These are phyloP conservation scores for Ramaria sp. DNA, from an alignment of 768 basidiomycete species.

Conservation along the genomic window DNA sequence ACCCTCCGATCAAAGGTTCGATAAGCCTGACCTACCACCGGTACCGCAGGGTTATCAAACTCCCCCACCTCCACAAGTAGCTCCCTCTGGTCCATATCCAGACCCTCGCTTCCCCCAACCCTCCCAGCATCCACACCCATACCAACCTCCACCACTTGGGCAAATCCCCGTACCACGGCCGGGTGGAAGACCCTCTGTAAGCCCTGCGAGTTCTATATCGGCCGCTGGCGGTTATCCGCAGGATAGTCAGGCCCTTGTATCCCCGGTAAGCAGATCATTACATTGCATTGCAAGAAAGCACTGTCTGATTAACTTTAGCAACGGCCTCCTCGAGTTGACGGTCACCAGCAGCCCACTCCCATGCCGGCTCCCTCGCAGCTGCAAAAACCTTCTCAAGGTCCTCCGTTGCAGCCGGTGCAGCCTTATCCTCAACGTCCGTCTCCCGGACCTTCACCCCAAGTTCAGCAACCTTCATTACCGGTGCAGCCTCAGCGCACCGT, in stretches of 20 bases:
- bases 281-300: background rate
- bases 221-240: background rate
- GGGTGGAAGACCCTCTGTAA: background rate
- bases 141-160: conserved; percentile 6
- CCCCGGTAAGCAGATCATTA: background rate
- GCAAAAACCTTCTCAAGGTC: background rate
- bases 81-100: background rate
- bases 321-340: conserved; percentile 12
- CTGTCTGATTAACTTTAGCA: conserved; percentile 10
- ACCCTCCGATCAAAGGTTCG: background rate
- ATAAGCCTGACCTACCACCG: conserved; percentile 13
- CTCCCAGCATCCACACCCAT: conserved; percentile 2
- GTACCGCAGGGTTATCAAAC: conserved; percentile 19
- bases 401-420: conserved; percentile 18
- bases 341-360: conserved; percentile 16
- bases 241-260: conserved; percentile 1
- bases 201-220: background rate
- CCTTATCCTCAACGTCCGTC: conserved; percentile 17
- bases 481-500: conserved; percentile 21
- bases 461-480: conserved; percentile 17
- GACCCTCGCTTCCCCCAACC: conserved; percentile 1
- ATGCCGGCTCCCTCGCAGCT: conserved; percentile 10
- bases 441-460: conserved; percentile 14
- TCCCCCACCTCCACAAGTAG: conserved; percentile 25
- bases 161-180: background rate